These are phyloP conservation scores for Ceratocystis papillata DNA, from an alignment of 2,329 filamentous ascomycete species.

Conservation along the genomic window DNA sequence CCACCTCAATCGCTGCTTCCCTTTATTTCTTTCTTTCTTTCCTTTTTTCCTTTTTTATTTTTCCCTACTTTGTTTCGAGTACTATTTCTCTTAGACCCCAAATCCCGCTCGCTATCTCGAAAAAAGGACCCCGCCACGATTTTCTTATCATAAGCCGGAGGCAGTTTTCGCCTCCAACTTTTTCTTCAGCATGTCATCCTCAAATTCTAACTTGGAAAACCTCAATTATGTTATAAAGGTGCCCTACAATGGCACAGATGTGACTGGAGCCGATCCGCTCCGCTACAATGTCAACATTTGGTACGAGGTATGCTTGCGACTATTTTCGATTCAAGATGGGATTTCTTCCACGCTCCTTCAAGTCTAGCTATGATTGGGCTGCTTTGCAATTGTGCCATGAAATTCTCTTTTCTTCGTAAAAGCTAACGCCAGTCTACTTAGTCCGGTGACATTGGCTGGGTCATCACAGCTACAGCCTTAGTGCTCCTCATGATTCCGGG, in stretches of 20 bases:
- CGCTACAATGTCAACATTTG: conserved; percentile 63
- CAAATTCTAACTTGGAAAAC: conserved; percentile 35
- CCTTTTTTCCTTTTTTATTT: neutral
- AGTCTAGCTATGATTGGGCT: neutral
- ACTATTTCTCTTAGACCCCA: neutral
- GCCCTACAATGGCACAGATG: conserved; percentile 53
- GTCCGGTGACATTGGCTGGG: conserved; percentile 76
- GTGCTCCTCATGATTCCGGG: conserved; percentile 89
- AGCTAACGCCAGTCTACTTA: conserved; percentile 30
- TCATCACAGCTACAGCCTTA: conserved; percentile 69
- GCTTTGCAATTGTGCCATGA: neutral
- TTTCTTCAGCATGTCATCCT: conserved; percentile 28
- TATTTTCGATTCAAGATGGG: neutral
- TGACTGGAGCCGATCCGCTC: conserved; percentile 57
- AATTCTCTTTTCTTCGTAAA: neutral
- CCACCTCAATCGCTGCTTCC: neutral
- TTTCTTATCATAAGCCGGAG: neutral
- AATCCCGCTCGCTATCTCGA: neutral
- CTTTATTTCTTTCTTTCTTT: neutral
- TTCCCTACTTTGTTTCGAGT: neutral
- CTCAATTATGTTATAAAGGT: conserved; percentile 39
- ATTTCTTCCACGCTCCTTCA: neutral
- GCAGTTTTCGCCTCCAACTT: neutral
- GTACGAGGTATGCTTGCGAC: conserved; percentile 50
- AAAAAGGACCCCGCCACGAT: conserved; percentile 1